Conservation (phyloP, 2,329 filamentous ascomycete species). For the Ceratocystiopsis brevicomis region DNA sequence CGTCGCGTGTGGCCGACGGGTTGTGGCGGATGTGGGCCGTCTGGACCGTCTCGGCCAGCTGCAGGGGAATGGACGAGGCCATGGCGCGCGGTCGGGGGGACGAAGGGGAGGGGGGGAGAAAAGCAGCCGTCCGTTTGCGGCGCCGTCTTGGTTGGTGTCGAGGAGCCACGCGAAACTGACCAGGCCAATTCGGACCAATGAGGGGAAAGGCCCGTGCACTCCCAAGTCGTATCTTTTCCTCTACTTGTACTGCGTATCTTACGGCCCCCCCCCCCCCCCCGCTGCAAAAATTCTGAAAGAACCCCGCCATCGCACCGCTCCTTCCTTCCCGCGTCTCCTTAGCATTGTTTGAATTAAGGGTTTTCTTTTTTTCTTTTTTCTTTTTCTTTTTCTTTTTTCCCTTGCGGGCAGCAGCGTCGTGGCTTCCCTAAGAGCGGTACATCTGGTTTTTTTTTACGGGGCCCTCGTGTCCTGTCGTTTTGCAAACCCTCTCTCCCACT, state of each 20-base stretch:
- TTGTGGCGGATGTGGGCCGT: slow-evolving; percentile 55
- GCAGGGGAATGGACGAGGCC: slow-evolving; percentile 36
- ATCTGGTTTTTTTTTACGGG: background rate
- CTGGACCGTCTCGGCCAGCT: slow-evolving; percentile 65
- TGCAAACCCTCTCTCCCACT: background rate
- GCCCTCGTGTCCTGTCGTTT: background rate
- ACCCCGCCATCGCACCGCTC: slow-evolving; percentile 6
- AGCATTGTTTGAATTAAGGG: too few relatives aligned
- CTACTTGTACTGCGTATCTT: too few relatives aligned
- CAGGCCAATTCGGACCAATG: too few relatives aligned
- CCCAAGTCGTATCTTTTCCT: too few relatives aligned
- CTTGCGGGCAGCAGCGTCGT: background rate
- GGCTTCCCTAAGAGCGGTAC: slow-evolving; percentile 1
- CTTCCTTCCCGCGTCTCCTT: too few relatives aligned
- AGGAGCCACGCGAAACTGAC: too few relatives aligned
- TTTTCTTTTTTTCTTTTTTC: too few relatives aligned
- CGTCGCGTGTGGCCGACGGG: slow-evolving; percentile 54
- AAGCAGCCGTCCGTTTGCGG: background rate
- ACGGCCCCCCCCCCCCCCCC: too few relatives aligned
- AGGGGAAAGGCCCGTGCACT: too few relatives aligned
- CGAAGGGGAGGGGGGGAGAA: background rate
- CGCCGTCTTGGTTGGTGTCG: too few relatives aligned
- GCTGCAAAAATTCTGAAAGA: background rate
- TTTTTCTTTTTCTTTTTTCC: too few relatives aligned
- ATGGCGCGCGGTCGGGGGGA: slow-evolving; percentile 19